Evolutionary conservation across 371 early-diverging fungal species (phyloP).

Genomic region (Apophysomyces ossiformis): DNA sequence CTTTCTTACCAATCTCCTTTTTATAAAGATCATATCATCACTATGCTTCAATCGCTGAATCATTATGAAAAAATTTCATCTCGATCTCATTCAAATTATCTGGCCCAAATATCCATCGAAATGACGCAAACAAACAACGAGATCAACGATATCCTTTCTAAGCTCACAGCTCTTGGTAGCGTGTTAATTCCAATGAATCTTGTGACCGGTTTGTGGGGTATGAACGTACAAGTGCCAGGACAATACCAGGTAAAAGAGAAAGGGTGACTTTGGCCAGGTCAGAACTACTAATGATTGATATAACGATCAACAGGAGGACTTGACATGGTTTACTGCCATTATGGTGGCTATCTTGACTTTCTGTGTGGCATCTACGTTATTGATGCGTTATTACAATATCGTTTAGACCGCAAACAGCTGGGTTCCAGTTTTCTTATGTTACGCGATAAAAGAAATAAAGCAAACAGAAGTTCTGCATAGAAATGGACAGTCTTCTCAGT

Average conservation of each 20-base stretch:
- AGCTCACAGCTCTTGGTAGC: constrained; percentile 89
- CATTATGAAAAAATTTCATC: constrained; percentile 93
- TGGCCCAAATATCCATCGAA: constrained; percentile 96
- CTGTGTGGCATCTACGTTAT: constrained; percentile 39
- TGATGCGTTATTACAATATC: constrained; percentile 43
- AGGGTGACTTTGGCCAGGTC: background rate
- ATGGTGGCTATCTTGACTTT: constrained; percentile 39
- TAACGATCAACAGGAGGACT: constrained; percentile 32
- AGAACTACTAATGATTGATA: background rate
- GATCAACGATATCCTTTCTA: constrained; percentile 90
- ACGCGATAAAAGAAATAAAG: too few species aligned
- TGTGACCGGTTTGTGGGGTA: constrained; percentile 92
- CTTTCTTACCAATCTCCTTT: background rate
- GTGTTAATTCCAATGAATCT: constrained; percentile 96
- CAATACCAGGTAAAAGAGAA: constrained; percentile 47
- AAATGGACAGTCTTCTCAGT: too few species aligned
- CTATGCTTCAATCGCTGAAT: constrained; percentile 86
- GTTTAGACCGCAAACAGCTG: constrained; percentile 14
- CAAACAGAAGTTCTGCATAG: too few species aligned
- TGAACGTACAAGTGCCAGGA: constrained; percentile 86
- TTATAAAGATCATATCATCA: constrained; percentile 84
- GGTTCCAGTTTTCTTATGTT: too few species aligned
- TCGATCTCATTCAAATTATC: constrained; percentile 92
- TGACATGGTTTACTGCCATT: constrained; percentile 74
- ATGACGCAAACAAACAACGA: constrained; percentile 93